These are phyloP conservation scores for Paramecium biaurelia DNA, from an alignment of 73 alveolate species.

Conservation along the genomic window DNA sequence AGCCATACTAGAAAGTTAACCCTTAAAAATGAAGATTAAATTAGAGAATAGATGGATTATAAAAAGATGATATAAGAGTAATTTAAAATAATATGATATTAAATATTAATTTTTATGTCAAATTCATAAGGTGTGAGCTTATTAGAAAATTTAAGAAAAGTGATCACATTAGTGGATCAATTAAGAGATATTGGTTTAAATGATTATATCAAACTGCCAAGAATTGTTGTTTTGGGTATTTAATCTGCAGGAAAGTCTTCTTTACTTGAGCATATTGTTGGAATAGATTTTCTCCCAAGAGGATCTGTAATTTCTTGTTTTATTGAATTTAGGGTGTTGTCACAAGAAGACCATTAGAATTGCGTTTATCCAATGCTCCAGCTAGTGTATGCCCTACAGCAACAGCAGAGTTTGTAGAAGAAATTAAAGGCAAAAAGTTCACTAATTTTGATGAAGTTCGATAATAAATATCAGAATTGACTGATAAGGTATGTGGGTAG, in stretches of 20 bases:
- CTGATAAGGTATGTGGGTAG: slow-evolving; percentile 76
- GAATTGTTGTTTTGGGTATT: slow-evolving; percentile 78
- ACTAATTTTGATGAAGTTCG: slow-evolving; percentile 79
- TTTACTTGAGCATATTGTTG: slow-evolving; percentile 84
- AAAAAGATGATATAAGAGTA: neutral
- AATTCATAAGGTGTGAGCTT: neutral
- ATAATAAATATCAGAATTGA: slow-evolving; percentile 69
- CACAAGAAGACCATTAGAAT: slow-evolving; percentile 88
- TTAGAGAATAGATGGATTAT: neutral
- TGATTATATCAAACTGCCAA: slow-evolving; percentile 74
- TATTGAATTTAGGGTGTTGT: slow-evolving; percentile 71
- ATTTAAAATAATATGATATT: neutral
- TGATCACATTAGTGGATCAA: slow-evolving; percentile 57
- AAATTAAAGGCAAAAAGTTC: slow-evolving; percentile 70
- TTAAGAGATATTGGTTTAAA: slow-evolving; percentile 75
- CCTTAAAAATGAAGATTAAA: neutral
- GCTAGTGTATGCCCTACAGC: neutral
- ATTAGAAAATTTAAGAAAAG: slow-evolving; percentile 61
- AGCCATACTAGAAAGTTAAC: neutral
- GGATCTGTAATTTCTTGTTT: slow-evolving; percentile 66
- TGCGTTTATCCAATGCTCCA: slow-evolving; percentile 72
- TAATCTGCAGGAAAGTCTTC: slow-evolving; percentile 88
- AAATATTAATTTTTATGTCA: slow-evolving; percentile 17
- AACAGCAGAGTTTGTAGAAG: slow-evolving; percentile 72
- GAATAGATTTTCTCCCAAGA: slow-evolving; percentile 84